Evolutionary conservation across 208 protist genomes (phyloP), one percentile per base, ranked within the genome.

Genomic region (Trypanosoma vivax): DNA sequence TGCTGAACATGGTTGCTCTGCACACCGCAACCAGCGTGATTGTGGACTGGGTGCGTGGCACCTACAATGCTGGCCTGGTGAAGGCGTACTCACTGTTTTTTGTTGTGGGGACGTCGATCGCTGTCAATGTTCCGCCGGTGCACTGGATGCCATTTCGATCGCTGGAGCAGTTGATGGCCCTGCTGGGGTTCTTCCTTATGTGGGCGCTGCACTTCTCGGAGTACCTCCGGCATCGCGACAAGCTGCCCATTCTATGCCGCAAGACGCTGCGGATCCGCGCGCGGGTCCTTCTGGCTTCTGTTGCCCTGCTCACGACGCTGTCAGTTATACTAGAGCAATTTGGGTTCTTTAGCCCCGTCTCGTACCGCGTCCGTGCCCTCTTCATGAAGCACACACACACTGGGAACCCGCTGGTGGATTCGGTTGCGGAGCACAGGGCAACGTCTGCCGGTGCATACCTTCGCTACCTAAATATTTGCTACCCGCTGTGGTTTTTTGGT

Each of bases 1-100:
- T 99, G 40, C 86, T 96, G 35, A 99, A 99, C 73, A 61, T 99
- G 23, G 93, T 99, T 23, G 94, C 96, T 21, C 47, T 99, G 6
- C 89, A 99, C 72, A 92, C 82, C 6, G 66, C 96, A 16, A 67
- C 80, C 13, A 60, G 96, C 0, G 46, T 98, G 5, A 46, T 99
- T 9, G 57, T 84, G 45, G 79, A 77, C 59, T 79, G 70, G 68
- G 51, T 60, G 1, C 63, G 46, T 16, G 85, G 89, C 38, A 73
- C 63, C 25, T 98, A 89, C 61, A 95, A 82, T 21, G 21, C 61
- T 31, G 47, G 91, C 29, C 56, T 99, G 6, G 94, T 98, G 54
- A 57, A 86, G 19, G 74, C 97, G 27, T 99, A 99, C 67, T 84
- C 72, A 11, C 88, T 96, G 2, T 96, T 98, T 42, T 98, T 92